Conservation (phyloP, 1,284 basidiomycete species). For the Hemileccinum hortonii region DNA sequence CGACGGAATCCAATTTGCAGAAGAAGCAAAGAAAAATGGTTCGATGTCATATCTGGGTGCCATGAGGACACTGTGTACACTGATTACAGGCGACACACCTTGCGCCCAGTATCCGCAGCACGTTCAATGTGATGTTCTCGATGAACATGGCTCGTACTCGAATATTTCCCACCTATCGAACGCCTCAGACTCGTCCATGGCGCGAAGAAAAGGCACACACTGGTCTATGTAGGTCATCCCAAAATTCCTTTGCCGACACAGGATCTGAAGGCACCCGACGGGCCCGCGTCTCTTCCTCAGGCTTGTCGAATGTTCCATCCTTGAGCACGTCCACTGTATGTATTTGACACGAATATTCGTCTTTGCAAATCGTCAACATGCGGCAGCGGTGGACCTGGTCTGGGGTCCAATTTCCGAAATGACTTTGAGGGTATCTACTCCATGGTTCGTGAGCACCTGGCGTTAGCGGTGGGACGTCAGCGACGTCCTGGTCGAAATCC, state of each 20-base stretch:
- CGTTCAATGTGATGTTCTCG: conserved; percentile 44
- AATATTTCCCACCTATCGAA: conserved; percentile 33
- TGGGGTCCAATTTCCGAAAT: conserved; percentile 53
- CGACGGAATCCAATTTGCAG: conserved; percentile 55
- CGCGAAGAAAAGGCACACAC: conserved; percentile 11
- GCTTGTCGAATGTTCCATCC: conserved; percentile 33
- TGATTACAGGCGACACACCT: conserved; percentile 31
- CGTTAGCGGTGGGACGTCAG: conserved; percentile 13
- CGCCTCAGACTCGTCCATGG: not conserved
- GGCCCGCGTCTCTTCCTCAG: not conserved
- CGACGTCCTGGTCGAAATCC: conserved; percentile 27
- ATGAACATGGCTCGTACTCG: conserved; percentile 49
- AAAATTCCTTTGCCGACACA: conserved; percentile 5
- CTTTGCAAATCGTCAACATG: conserved; percentile 31
- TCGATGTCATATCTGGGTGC: conserved; percentile 38
- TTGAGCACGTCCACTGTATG: conserved; percentile 43
- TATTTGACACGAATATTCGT: conserved; percentile 34
- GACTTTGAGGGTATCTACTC: conserved; percentile 45
- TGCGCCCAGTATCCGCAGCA: conserved; percentile 50
- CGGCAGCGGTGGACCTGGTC: conserved; percentile 43
- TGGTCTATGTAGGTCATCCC: conserved; percentile 17
- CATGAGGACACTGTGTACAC: conserved; percentile 4
- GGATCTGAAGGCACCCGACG: conserved; percentile 9
- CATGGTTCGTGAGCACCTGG: conserved; percentile 15
- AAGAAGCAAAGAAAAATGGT: conserved; percentile 59